Percentiles rank a stretch among this genome's conserved stretches.
phyloP scores from a whole-genome alignment of 1,284 basidiomycete genomes.

The Puccinia horiana region DNA sequence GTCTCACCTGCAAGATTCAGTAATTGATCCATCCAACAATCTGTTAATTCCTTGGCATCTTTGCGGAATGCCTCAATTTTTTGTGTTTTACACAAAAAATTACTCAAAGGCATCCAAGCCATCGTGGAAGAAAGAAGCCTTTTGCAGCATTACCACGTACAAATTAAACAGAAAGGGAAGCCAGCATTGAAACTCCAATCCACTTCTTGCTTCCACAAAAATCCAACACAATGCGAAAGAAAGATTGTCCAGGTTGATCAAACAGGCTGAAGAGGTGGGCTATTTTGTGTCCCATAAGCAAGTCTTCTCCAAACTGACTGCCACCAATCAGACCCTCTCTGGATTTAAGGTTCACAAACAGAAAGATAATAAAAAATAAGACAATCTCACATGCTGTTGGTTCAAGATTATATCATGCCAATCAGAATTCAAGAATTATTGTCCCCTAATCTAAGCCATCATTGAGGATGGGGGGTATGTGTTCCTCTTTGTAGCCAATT shows the following conservation, averaged over 20 bases:
- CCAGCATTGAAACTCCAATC: background rate
- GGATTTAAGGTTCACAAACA: background rate
- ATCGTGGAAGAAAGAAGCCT: too few relatives aligned
- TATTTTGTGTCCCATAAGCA: background rate
- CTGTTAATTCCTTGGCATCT: background rate
- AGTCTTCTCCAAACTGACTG: background rate
- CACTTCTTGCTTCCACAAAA: background rate
- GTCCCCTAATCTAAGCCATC: background rate
- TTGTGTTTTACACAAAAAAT: background rate
- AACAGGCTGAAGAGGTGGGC: background rate
- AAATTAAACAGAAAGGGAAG: background rate
- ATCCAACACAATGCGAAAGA: background rate
- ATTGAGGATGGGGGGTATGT: too few relatives aligned
- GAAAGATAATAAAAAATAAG: too few relatives aligned
- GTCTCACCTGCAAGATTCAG: background rate
- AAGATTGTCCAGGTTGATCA: background rate
- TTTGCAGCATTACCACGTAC: too few relatives aligned
- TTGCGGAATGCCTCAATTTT: background rate
- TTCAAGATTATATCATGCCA: background rate
- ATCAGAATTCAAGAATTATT: background rate
- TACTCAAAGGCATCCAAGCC: background rate
- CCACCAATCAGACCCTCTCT: background rate
- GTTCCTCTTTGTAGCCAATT: too few relatives aligned
- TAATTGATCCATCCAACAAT: constrained; percentile 21
- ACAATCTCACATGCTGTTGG: background rate